Evolutionary conservation across 2,329 filamentous ascomycete species (phyloP).

Genomic region (Apiospora kogelbergensis): DNA sequence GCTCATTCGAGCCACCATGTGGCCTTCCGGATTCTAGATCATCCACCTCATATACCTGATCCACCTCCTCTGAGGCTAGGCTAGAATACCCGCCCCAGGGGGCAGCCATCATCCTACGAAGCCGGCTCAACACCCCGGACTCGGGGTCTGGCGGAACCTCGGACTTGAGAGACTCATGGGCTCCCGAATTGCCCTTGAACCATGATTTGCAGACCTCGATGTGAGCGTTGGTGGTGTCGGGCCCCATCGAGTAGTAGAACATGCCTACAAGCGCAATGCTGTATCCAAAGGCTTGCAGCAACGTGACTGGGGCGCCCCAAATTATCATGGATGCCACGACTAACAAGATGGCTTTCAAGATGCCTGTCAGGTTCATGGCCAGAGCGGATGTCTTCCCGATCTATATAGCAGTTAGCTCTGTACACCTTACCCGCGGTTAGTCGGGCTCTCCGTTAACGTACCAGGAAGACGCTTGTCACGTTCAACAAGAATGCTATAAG

Average conservation of each 20-base stretch:
- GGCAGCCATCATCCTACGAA: neutral
- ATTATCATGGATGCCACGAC: slow-evolving; percentile 65
- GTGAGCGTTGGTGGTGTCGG: slow-evolving; percentile 7
- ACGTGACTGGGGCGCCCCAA: slow-evolving; percentile 62
- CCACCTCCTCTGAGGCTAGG: neutral
- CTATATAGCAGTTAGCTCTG: slow-evolving; percentile 11
- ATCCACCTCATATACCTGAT: neutral
- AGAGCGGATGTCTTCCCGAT: slow-evolving; percentile 71
- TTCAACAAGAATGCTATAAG: slow-evolving; percentile 76
- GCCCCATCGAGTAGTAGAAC: slow-evolving; percentile 30
- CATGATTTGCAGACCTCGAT: slow-evolving; percentile 9
- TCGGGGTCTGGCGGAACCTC: neutral
- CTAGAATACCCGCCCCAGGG: neutral
- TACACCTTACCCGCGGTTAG: neutral
- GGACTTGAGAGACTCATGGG: neutral
- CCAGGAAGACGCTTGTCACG: slow-evolving; percentile 78
- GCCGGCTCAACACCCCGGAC: neutral
- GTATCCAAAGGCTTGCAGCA: slow-evolving; percentile 67
- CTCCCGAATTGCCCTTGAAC: neutral
- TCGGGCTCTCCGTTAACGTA: slow-evolving; percentile 41
- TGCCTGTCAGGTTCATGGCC: slow-evolving; percentile 69
- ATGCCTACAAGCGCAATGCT: slow-evolving; percentile 47
- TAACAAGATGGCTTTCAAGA: slow-evolving; percentile 70
- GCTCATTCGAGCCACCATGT: neutral
- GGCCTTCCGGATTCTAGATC: neutral